Percentiles rank a stretch among this genome's conserved stretches.
These are phyloP conservation scores for Teratosphaeriaceae sp. DNA, from an alignment of 2,329 filamentous ascomycete genomes.

Conservation along the genomic window DNA sequence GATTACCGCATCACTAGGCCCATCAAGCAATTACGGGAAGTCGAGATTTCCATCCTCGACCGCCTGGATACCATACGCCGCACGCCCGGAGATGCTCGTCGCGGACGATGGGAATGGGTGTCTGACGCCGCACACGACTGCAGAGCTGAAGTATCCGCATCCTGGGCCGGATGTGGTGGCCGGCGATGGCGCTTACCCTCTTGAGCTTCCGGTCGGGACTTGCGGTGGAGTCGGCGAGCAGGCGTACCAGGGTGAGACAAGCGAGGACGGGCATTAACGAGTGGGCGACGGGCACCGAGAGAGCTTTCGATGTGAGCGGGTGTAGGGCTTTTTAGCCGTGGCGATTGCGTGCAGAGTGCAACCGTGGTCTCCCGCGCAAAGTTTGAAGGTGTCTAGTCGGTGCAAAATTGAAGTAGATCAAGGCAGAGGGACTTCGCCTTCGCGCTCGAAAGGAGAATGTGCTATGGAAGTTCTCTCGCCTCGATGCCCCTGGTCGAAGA, in stretches of 20 bases:
- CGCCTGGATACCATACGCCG: constrained; percentile 28
- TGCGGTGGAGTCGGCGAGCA: constrained; percentile 18
- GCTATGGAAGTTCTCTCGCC: no score
- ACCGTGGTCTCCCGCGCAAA: no score
- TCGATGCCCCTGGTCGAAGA: no score
- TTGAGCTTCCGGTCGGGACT: constrained; percentile 30
- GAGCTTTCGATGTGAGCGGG: no score
- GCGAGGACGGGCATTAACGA: constrained; percentile 9
- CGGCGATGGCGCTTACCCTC: constrained; percentile 40
- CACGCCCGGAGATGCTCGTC: constrained; percentile 36
- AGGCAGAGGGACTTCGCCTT: no score
- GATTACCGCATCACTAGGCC: constrained; percentile 30
- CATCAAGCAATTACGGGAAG: constrained; percentile 2
- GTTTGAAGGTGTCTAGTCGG: no score
- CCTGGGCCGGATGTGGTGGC: constrained; percentile 38
- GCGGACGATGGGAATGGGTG: constrained; percentile 38
- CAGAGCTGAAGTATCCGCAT: constrained; percentile 38
- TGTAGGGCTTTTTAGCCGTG: no score
- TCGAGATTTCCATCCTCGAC: constrained; percentile 18
- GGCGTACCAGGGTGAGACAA: constrained; percentile 9
- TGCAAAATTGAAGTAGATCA: no score
- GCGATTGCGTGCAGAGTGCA: no score
- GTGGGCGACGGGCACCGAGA: not conserved
- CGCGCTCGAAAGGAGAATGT: no score
- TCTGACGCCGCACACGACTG: constrained; percentile 27